A percentile compares a stretch with the other conserved stretches of the same genome.
phyloP scores from a whole-genome alignment of 257 asterid genomes.

The Solanum chilense region DNA sequence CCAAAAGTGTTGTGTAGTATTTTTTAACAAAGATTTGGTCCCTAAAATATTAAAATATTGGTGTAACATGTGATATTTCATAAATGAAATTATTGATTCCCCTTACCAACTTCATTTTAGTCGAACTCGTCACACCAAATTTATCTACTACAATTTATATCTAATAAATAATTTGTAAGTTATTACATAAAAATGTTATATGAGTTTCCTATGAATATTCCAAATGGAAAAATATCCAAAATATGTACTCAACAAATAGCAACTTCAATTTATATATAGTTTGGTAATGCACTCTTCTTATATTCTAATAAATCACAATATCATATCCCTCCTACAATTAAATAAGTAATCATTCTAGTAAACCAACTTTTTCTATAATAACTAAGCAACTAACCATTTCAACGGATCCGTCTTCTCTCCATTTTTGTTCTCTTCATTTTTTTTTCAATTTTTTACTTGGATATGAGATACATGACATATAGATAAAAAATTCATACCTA shows the following conservation, averaged over 20 bases:
- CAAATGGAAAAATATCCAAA: not conserved
- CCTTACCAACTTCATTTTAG: fast-evolving
- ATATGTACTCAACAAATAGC: not conserved
- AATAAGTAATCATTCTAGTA: not conserved
- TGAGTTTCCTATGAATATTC: not conserved
- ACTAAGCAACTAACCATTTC: too few species aligned
- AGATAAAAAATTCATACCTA: too few species aligned
- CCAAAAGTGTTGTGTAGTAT: not conserved
- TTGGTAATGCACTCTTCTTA: not conserved
- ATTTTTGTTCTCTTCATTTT: too few species aligned
- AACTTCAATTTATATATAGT: not conserved
- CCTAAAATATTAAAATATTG: not conserved
- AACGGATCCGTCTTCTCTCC: too few species aligned
- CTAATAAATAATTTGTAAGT: too few species aligned
- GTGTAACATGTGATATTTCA: not conserved
- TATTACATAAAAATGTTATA: not conserved
- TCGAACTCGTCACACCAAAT: not conserved
- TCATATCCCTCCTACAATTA: not conserved
- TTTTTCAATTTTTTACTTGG: too few species aligned
- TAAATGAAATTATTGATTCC: fast-evolving
- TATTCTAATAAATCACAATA: not conserved
- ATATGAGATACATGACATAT: too few species aligned
- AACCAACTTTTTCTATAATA: not conserved
- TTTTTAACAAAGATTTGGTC: not conserved
- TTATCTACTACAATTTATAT: not conserved